Evolutionary conservation across 2,329 filamentous ascomycete genomes (phyloP).

Genomic region (Domatiomyces globalis): DNA sequence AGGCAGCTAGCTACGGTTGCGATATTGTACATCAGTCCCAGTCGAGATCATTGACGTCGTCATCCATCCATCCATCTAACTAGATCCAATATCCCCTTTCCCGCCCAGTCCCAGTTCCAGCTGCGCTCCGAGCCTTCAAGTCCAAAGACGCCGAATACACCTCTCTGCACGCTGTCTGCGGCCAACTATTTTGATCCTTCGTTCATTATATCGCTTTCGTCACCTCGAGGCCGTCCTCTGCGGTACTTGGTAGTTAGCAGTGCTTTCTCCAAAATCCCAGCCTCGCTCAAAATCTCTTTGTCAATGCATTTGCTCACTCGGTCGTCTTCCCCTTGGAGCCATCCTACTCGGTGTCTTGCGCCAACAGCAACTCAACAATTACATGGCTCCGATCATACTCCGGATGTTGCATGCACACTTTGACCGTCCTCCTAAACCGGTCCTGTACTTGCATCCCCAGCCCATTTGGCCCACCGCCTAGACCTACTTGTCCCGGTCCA

Average conservation of each 20-base stretch:
- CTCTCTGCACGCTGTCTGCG: neutral
- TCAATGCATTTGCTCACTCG: too few species aligned
- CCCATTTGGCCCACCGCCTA: conserved; percentile 24
- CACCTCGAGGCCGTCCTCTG: neutral
- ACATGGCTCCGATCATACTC: conserved; percentile 73
- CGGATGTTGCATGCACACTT: conserved; percentile 90
- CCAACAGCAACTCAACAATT: conserved; percentile 73
- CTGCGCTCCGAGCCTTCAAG: neutral
- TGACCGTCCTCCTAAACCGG: conserved; percentile 55
- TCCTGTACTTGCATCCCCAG: conserved; percentile 22
- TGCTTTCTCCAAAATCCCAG: neutral
- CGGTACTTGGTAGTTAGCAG: neutral
- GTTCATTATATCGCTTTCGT: neutral
- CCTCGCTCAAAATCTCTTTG: neutral
- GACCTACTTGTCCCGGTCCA: conserved; percentile 4
- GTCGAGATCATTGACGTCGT: too few species aligned
- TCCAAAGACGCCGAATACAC: neutral
- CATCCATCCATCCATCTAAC: too few species aligned
- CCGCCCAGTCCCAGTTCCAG: neutral
- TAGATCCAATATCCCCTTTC: neutral
- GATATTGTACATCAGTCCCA: too few species aligned
- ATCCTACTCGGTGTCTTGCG: neutral
- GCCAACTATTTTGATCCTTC: neutral
- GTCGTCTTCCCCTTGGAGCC: neutral
- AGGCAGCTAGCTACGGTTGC: too few species aligned